These are phyloP conservation scores for Blakeslea trispora DNA, from an alignment of 371 early-diverging fungal species.

Conservation along the genomic window DNA sequence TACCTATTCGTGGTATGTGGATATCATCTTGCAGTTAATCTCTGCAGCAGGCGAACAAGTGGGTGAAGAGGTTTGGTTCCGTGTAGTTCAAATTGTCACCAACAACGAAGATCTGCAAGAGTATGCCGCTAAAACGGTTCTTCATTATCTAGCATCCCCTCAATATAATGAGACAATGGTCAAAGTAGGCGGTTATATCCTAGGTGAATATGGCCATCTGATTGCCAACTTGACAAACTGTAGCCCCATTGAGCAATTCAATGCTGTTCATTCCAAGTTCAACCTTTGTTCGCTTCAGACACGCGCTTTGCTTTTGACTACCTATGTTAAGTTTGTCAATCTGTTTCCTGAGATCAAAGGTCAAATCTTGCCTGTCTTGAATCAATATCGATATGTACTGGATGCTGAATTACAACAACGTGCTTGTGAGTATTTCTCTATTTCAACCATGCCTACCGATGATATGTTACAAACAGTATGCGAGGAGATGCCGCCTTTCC, in stretches of 20 bases:
- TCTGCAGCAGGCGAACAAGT: conserved; percentile 95
- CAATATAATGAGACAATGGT: conserved; percentile 92
- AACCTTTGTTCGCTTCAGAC: conserved; percentile 77
- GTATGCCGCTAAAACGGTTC: conserved; percentile 87
- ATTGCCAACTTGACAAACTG: conserved; percentile 86
- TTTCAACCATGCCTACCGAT: conserved; percentile 80
- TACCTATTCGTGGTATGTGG: conserved; percentile 97
- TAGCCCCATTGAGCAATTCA: conserved; percentile 91
- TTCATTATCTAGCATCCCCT: conserved; percentile 79
- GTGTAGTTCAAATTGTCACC: conserved; percentile 94
- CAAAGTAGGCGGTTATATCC: conserved; percentile 93
- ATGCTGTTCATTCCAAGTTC: conserved; percentile 89
- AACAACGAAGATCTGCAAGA: conserved; percentile 92
- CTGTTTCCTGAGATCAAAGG: conserved; percentile 96
- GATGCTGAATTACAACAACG: conserved; percentile 96
- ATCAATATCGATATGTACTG: conserved; percentile 82
- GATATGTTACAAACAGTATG: conserved; percentile 91
- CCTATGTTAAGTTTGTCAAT: conserved; percentile 93
- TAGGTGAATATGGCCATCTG: conserved; percentile 96
- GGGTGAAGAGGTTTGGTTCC: conserved; percentile 96
- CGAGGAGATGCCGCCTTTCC: conserved; percentile 97
- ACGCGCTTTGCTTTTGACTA: conserved; percentile 84
- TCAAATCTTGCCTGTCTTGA: conserved; percentile 81
- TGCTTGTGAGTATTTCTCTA: conserved; percentile 92
- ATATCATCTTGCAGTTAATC: conserved; percentile 93